Evolutionary conservation across 495 filamentous ascomycete species (phyloP).

Genomic region (Penicillium angulare): DNA sequence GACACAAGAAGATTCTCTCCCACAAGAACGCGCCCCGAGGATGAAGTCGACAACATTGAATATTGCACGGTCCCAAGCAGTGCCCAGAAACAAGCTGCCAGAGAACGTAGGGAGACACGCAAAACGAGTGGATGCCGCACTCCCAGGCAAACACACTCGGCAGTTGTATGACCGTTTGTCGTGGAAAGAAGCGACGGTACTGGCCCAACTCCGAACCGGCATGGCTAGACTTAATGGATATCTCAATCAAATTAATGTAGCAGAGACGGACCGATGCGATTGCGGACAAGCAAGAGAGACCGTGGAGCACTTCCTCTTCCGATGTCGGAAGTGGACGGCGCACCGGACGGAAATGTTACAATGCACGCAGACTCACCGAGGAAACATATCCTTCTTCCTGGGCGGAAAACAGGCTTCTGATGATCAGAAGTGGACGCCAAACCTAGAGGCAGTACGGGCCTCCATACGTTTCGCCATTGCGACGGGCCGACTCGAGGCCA

Average conservation of each 20-base stretch:
- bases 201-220: too few species aligned
- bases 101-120: conserved; percentile 23
- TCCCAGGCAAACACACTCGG: conserved; percentile 21
- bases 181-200: conserved; percentile 23
- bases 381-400: conserved; percentile 34
- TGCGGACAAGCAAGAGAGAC: conserved; percentile 25
- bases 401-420: conserved; percentile 28
- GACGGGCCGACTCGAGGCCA: too few species aligned
- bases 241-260: too few species aligned
- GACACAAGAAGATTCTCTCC: conserved; percentile 10
- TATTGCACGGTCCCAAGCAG: conserved; percentile 7
- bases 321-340: conserved; percentile 29
- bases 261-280: too few species aligned
- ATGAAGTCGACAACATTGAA: too few species aligned
- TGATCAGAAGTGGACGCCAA: conserved; percentile 29
- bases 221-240: too few species aligned
- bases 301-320: conserved; percentile 35
- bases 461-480: too few species aligned
- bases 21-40: conserved; percentile 6
- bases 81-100: conserved; percentile 7
- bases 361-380: conserved; percentile 27
- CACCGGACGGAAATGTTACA: conserved; percentile 30
- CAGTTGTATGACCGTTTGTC: conserved; percentile 21
- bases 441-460: too few species aligned
- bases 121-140: conserved; percentile 27